Evolutionary conservation across 257 asterid species (phyloP).

Genomic region (Cinchona pubescens): DNA sequence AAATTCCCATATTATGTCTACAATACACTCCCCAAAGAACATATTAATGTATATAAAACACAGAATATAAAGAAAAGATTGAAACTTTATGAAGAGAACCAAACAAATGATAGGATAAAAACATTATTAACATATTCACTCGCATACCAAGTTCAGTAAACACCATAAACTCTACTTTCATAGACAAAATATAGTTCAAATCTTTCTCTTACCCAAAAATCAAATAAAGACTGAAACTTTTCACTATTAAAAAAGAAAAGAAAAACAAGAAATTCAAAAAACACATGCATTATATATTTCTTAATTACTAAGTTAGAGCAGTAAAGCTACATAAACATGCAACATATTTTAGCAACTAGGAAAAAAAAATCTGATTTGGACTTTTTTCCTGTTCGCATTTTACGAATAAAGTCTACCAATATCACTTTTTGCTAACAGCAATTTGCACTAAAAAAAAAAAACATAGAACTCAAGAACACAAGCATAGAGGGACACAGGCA

Average conservation of each 20-base stretch:
- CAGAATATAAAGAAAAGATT: background rate
- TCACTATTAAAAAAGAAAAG: background rate
- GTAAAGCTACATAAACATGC: background rate
- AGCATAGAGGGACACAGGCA: too few relatives aligned
- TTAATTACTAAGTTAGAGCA: background rate
- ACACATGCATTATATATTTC: background rate
- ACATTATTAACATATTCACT: background rate
- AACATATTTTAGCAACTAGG: background rate
- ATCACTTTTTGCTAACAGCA: too few relatives aligned
- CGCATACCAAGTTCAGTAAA: background rate
- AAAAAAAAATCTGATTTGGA: background rate
- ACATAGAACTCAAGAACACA: too few relatives aligned
- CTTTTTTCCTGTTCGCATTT: background rate
- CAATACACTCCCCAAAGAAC: background rate
- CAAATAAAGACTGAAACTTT: background rate
- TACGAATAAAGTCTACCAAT: too few relatives aligned
- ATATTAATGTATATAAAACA: background rate
- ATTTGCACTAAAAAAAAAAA: too few relatives aligned
- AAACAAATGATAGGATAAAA: background rate
- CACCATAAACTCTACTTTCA: background rate
- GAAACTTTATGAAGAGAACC: background rate
- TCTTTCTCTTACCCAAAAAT: background rate
- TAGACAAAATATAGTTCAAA: background rate
- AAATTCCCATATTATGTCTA: background rate
- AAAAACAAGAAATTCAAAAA: background rate